A percentile compares a stretch with the other conserved stretches of the same genome.
Conservation (phyloP, 2,329 filamentous ascomycete genomes). For the Cucurbitaria berberidis region DNA sequence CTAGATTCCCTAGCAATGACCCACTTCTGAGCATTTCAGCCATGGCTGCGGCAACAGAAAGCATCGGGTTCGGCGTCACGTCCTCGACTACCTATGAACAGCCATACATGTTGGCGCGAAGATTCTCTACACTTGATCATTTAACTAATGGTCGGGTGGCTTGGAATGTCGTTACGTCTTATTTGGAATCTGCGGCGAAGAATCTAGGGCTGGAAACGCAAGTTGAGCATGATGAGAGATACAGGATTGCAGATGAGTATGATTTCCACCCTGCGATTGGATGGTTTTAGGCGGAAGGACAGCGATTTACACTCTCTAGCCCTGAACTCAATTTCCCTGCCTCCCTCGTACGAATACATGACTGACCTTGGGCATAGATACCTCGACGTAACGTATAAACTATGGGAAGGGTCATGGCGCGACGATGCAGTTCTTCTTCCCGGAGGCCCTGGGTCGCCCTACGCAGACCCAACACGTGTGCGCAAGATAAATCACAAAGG, state of each 20-base stretch:
- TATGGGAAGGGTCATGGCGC: slow-evolving; percentile 69
- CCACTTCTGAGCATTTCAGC: slow-evolving; percentile 66
- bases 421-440: slow-evolving; percentile 67
- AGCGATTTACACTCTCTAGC: too few species aligned
- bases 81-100: slow-evolving; percentile 69
- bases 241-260: slow-evolving; percentile 70
- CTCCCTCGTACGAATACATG: too few species aligned
- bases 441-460: slow-evolving; percentile 61
- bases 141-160: slow-evolving; percentile 61
- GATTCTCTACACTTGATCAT: slow-evolving; percentile 69
- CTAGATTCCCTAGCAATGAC: slow-evolving; percentile 71
- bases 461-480: slow-evolving; percentile 62
- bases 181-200: slow-evolving; percentile 67
- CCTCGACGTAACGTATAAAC: slow-evolving; percentile 69
- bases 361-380: too few species aligned
- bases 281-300: too few species aligned
- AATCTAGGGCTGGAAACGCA: slow-evolving; percentile 63
- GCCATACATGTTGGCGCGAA: slow-evolving; percentile 67
- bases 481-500: slow-evolving; percentile 69
- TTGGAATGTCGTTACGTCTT: slow-evolving; percentile 66
- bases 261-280: too few species aligned
- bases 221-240: slow-evolving; percentile 68
- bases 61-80: slow-evolving; percentile 68
- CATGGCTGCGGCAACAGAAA: slow-evolving; percentile 69
- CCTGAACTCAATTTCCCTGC: too few species aligned